Conservation (phyloP, 345 rosid species). For the Zanthoxylum bungeanum region DNA sequence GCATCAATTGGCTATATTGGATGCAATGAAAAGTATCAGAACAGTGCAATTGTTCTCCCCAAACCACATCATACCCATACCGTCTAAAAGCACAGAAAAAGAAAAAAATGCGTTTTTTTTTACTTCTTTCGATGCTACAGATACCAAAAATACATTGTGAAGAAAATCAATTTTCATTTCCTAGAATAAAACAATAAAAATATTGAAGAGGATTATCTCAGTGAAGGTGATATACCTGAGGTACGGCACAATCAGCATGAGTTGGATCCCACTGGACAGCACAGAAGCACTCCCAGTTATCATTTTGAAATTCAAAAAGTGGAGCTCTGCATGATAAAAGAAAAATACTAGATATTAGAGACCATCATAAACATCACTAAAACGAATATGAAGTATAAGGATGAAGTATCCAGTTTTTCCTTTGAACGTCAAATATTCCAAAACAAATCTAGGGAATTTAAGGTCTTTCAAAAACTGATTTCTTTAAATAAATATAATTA, state of each 20-base stretch:
- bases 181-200: not conserved
- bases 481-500: not conserved
- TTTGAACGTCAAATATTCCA: not conserved
- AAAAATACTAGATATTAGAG: slow-evolving; percentile 5
- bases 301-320: slow-evolving; percentile 79
- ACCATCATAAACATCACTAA: slow-evolving; percentile 4
- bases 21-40: not conserved
- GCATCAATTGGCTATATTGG: not conserved
- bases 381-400: not conserved
- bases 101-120: no score
- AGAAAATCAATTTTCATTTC: not conserved
- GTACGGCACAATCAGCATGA: slow-evolving; percentile 86
- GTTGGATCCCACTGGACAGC: slow-evolving; percentile 80
- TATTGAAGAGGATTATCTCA: not conserved
- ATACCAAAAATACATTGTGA: not conserved
- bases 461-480: not conserved
- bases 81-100: not conserved
- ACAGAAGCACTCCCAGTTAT: slow-evolving; percentile 91
- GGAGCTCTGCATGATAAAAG: slow-evolving; percentile 73
- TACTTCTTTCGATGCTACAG: not conserved
- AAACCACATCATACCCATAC: not conserved
- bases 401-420: not conserved
- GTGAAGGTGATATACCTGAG: slow-evolving; percentile 58
- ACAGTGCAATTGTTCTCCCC: not conserved
- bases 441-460: not conserved